Base-by-base conservation (phyloP, 1,284 basidiomycete genomes). In the Ganoderma leucocontextum region DNA sequence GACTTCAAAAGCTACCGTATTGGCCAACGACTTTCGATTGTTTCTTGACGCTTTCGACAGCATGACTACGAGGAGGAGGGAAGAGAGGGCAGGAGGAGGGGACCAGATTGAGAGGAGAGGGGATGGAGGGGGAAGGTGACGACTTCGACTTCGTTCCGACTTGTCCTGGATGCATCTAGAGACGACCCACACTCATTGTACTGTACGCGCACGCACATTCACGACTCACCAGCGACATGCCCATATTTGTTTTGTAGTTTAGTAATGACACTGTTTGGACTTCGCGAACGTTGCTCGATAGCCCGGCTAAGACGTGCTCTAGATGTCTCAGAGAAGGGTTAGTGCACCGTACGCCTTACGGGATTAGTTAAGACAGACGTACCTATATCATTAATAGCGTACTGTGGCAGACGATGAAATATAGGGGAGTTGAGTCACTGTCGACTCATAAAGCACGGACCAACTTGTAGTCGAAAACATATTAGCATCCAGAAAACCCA, bases 121-220 rank as follows among this genome's bases (percentile, higher is more conserved):
- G 57, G n/a, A 19, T n/a, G 22, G 33, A 29, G 55, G 49, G 19
- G 61, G 25, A 42, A 33, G 22, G 22, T 63, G 61, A 38, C 36
- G 44, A 36, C 36, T 22, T 25, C 42, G 15, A 44, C n/a, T 68
- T 68, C 67, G 67, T 68, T 68, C 67, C 22, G 35, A 22, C 17
- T 64, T 49, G 67, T 68, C 67, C 67, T 68, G 35, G 63, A 68
- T 62, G 49, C 59, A 55, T 64, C 67, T 62, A 64, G 67, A 62
- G 67, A 68, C 63, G 55, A 35, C 67, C 57, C 63, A 68, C 67
- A 13, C 47, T 67, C 67, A 42, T 68, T 68, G 55, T 53, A 44
- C 49, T 64, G 63, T 68, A 68, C 39, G 61, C 58, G 13, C 38
- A 38, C 22, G 57, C 62, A 49, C 47, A 49, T 62, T 55, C 42